Base-by-base conservation (phyloP, 257 asterid species). In the Solanum ahanhuiri region DNA sequence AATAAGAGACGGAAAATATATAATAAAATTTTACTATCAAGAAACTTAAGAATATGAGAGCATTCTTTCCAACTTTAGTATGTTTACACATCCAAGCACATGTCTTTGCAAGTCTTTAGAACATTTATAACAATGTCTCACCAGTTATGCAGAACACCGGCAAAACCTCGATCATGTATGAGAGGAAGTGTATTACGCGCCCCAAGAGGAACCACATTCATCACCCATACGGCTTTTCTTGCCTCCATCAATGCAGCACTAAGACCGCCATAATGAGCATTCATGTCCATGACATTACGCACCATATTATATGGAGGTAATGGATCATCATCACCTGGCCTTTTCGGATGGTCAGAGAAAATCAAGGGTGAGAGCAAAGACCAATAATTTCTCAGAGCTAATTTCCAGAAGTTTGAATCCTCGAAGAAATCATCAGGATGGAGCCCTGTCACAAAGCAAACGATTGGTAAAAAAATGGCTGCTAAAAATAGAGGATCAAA, bases 331-430 rank as follows among this genome's bases (percentile, higher is more conserved):
- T 96, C 98, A 70, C 98, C 97, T 9, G 98, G 98, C 91, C 99
- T 94, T 89, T 96, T 96, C n/a, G 99, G 99, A 92, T 95, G 98
- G 93, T 95, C 99, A 58, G 99, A 96, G 89, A 96, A 96, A 87
- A 96, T 95, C 86, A 96, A 91, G 58, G 99, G 99, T 89, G 98
- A 94, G 73, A 97, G 97, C 92, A 95, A 88, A 28, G 99, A 94
- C 99, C 99, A 97, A 92, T 94, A 97, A 87, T 94, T 93, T 88
- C 92, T 91, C 84, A 93, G 89, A 70, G 97, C 88, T 75, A 95
- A 91, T 93, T 92, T 95, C 98, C 96, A 94, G 87, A 92, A 92
- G 88, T 90, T 93, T 86, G 90, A 84, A 86, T 95, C 98, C 87
- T 94, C 95, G 69, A 69, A 90, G 87, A 89, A 97, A 87, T 94